Conservation (phyloP, 1,139 yeast genomes). For the Kurtzmaniella quercitrusa region DNA sequence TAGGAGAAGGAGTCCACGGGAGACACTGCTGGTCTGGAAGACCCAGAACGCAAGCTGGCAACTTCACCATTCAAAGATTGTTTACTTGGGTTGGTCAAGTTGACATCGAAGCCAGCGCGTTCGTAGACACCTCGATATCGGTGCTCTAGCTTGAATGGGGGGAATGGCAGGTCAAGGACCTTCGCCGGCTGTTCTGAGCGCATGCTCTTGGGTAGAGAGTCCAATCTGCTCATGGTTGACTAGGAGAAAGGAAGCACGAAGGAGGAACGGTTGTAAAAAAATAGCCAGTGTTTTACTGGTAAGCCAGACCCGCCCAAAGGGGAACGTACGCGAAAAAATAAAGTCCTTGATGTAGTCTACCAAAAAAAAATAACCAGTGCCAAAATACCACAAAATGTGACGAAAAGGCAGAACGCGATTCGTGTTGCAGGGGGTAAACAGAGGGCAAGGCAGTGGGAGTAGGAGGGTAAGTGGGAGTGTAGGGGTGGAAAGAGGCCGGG, state of each 20-base stretch:
- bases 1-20: neutral
- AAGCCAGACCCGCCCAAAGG: too few relatives aligned
- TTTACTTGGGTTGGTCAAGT: conserved; percentile 9
- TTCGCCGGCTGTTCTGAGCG: conserved; percentile 29
- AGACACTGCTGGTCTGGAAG: neutral
- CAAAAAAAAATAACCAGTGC: neutral
- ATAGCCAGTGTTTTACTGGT: conserved; percentile 1
- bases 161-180: conserved; percentile 47
- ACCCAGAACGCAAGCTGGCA: neutral
- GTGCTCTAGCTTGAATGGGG: conserved; percentile 53
- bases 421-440: neutral
- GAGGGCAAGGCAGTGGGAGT: neutral
- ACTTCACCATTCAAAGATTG: neutral
- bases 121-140: conserved; percentile 59
- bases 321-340: too few relatives aligned
- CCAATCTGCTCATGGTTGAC: conserved; percentile 10
- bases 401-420: neutral
- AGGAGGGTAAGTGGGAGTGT: neutral
- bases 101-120: conserved; percentile 62
- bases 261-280: neutral
- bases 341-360: too few relatives aligned
- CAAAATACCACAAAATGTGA: neutral
- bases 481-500: neutral
- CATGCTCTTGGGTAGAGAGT: conserved; percentile 25
- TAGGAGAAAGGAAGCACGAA: neutral